Conservation (phyloP, 2,329 filamentous ascomycete genomes). For the Neofusicoccum cordaticola region DNA sequence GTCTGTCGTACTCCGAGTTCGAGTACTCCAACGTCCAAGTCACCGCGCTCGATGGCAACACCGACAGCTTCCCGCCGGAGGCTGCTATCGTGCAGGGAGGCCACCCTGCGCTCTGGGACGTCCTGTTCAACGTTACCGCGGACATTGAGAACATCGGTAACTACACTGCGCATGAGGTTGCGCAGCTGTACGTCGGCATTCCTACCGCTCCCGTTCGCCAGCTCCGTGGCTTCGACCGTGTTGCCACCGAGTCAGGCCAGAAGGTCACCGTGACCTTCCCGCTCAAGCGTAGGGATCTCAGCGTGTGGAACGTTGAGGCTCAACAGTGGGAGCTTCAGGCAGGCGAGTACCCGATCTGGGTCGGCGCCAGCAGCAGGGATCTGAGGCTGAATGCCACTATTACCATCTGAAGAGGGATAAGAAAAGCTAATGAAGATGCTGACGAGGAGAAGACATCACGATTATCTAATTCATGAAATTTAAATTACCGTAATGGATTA, state of each 20-base stretch:
- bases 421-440: neutral
- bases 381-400: constrained; percentile 22
- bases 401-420: neutral
- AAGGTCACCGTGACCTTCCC: constrained; percentile 43
- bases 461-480: neutral
- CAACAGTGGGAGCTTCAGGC: constrained; percentile 44
- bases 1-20: constrained; percentile 64
- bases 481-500: neutral
- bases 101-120: constrained; percentile 15
- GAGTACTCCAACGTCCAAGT: constrained; percentile 55
- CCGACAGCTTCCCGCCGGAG: constrained; percentile 2
- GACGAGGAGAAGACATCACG: neutral
- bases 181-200: constrained; percentile 26
- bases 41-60: constrained; percentile 31
- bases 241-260: constrained; percentile 24
- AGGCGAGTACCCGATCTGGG: constrained; percentile 27
- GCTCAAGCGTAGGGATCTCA: constrained; percentile 49
- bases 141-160: constrained; percentile 21
- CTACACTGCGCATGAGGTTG: constrained; percentile 15
- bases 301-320: constrained; percentile 47
- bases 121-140: constrained; percentile 13
- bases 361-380: constrained; percentile 38
- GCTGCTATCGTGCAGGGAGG: constrained; percentile 16
- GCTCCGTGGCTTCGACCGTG: constrained; percentile 21
- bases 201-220: constrained; percentile 27